These are phyloP conservation scores for Hypocrella siamensis DNA, from an alignment of 2,329 filamentous ascomycete species.

Conservation along the genomic window DNA sequence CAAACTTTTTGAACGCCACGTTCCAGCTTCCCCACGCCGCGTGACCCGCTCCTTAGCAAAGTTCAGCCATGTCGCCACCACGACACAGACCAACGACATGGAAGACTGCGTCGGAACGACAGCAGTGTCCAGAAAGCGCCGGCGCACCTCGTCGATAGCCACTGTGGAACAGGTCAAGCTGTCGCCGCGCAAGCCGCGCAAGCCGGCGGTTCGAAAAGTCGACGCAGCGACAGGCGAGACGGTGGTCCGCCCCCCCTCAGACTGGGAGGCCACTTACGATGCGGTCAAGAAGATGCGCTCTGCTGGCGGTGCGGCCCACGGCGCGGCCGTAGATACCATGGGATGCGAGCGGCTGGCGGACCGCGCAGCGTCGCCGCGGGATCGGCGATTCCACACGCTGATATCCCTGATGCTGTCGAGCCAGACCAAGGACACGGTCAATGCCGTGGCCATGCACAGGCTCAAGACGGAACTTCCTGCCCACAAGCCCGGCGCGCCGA, in stretches of 20 bases:
- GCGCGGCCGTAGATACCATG: slow-evolving; percentile 95
- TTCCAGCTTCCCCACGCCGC: slow-evolving; percentile 18
- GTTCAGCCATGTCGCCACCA: slow-evolving; percentile 17
- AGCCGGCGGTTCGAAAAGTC: slow-evolving; percentile 28
- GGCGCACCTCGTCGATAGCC: no score
- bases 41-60: slow-evolving; percentile 34
- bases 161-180: slow-evolving; percentile 18
- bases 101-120: slow-evolving; percentile 33
- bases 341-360: slow-evolving; percentile 69
- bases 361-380: slow-evolving; percentile 28
- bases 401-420: slow-evolving; percentile 80
- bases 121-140: slow-evolving; percentile 15
- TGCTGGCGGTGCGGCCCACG: slow-evolving; percentile 35
- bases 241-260: slow-evolving; percentile 44
- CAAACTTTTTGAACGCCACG: slow-evolving; percentile 29
- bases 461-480: slow-evolving; percentile 60
- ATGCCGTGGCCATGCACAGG: slow-evolving; percentile 64
- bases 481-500: slow-evolving; percentile 23
- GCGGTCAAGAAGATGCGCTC: slow-evolving; percentile 62
- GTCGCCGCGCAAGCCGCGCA: slow-evolving; percentile 19
- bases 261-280: slow-evolving; percentile 75
- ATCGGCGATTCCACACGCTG: slow-evolving; percentile 71
- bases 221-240: slow-evolving; percentile 23
- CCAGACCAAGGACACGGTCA: slow-evolving; percentile 89
- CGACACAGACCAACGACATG: slow-evolving; percentile 26